Evolutionary conservation across 2,329 filamentous ascomycete species (phyloP), one percentile per base, ranked within the genome.

Genomic region (Phialemoniopsis sp.): DNA sequence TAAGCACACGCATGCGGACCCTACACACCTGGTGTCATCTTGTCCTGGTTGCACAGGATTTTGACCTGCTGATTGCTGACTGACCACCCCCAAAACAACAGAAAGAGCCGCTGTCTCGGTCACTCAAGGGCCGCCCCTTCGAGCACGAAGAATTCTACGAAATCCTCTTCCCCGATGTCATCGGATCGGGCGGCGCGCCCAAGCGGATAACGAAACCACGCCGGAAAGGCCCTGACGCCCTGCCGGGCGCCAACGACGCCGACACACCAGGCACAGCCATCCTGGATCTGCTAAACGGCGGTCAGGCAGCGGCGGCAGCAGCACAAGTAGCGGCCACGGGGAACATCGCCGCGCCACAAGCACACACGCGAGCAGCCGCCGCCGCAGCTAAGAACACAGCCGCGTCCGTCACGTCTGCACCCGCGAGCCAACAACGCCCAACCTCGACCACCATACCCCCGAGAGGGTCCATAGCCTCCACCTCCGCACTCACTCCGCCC

Each of bases 91-190:
- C 21, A 8, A 26, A 26, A 26, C 21, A 9, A 32, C 50, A 80
- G 76, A 72, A 69, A 59, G 76, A 80, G 49, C 76, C 76, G 2
- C 61, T 78, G 16, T 78, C 76, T 2, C 70, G 74, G 42, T 74
- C 76, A 8, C 59, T 80, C 5, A 68, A 73, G 39, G 74, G 75
- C 26, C 66, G 76, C 13, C 70, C 76, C 2, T 80, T 80, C 49
- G 76, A 80, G 16, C 73, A 80, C 50, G 75, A 80, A 52, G 70
- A 78, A 29, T 80, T 66, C 53, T 77, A 79, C 70, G 75, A 80
- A 52, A 67, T 79, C 16, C 59, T 80, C 9, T 80, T 79, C 43
- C 74, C 75, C 21, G 76, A 80, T 40, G 76, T 80, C 8, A 64
- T 80, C 32, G 76, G 76, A 10, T 78, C 76, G 2, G 73, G 75